A percentile compares a stretch with the other conserved stretches of the same genome.
Evolutionary conservation across 2,329 filamentous ascomycete genomes (phyloP).

Genomic region (Aspergillus tamarii): DNA sequence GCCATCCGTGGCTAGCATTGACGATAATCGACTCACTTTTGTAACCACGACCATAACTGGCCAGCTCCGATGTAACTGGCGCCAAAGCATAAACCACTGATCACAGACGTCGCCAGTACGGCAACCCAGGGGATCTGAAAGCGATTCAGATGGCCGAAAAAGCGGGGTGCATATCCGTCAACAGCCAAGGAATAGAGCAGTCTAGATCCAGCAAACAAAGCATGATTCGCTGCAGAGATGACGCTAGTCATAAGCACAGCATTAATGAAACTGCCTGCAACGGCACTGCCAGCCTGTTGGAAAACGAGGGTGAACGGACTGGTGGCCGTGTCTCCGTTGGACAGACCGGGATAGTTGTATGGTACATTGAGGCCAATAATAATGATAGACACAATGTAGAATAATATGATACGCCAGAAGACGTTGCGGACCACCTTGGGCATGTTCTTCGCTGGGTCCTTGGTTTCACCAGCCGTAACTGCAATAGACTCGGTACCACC

Average conservation of each 20-base stretch:
- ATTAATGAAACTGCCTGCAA: slow-evolving; percentile 63
- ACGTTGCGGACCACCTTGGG: slow-evolving; percentile 68
- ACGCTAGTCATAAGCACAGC: slow-evolving; percentile 64
- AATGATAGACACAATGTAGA: slow-evolving; percentile 56
- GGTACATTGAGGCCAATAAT: slow-evolving; percentile 64
- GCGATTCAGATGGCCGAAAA: slow-evolving; percentile 57
- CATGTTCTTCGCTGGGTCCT: slow-evolving; percentile 62
- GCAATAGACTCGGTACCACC: slow-evolving; percentile 67
- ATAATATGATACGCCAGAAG: slow-evolving; percentile 65
- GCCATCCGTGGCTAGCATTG: not conserved
- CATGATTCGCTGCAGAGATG: slow-evolving; percentile 62
- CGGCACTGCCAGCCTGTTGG: slow-evolving; percentile 57
- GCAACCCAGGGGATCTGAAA: slow-evolving; percentile 58
- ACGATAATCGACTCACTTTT: slow-evolving; percentile 54
- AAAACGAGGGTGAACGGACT: slow-evolving; percentile 67
- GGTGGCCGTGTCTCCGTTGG: slow-evolving; percentile 48
- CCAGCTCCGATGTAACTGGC: slow-evolving; percentile 68
- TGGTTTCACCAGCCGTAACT: slow-evolving; percentile 68
- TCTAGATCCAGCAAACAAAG: slow-evolving; percentile 60
- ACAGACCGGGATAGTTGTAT: slow-evolving; percentile 55
- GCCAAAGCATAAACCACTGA: slow-evolving; percentile 64
- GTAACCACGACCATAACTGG: slow-evolving; percentile 67
- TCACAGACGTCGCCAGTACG: slow-evolving; percentile 57
- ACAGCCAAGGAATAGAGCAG: slow-evolving; percentile 61
- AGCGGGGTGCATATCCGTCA: slow-evolving; percentile 58